Evolutionary conservation across 2,329 filamentous ascomycete species (phyloP), one percentile per base, ranked within the genome.

Genomic region (Byssoonygena ceratinophila): DNA sequence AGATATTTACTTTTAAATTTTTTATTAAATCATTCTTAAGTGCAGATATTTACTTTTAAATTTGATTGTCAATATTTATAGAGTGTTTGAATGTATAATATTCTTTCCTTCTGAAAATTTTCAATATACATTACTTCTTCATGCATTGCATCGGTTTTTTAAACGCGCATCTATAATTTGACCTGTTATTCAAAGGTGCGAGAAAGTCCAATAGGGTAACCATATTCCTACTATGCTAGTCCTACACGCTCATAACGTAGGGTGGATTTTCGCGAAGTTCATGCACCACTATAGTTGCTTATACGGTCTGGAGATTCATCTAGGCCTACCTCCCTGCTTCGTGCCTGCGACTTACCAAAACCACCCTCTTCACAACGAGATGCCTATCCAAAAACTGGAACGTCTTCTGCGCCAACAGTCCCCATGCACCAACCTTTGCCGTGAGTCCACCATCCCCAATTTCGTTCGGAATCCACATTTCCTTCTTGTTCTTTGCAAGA

Each of bases 351-450:
- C 12, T 43, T 14, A 14, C 3, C 16, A 31, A 25, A 7, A 2
- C 14, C 2, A 9, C 8, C 18, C 50, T 43, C n/a, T 47, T 16
- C 14, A 53, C 32, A 12, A 34, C 43, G 25, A 53, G 27, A n/a
- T 31, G 22, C 16, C 23, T 27, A 25, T 53, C 51, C 23, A 53
- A 29, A 22, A 46, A 53, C n/a, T 23, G 43, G 36, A 40, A 53
- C 25, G 12, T 47, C 18, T 31, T 36, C 18, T 48, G 51, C 4
- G 29, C 27, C 8, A 25, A 43, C 11, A 47, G 25, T 3, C 18
- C 22, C 32, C 20, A 47, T 7, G 51, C 51, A 14, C 43, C 43
- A 8, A 53, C 25, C 14, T 53, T 53, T 7, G 51, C 51, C 29
- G 20, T 23, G 2, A 53, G 27, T 8, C 51, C 44, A 1, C 51